phyloP scores from a whole-genome alignment of 1,284 basidiomycete genomes.

The Ceratobasidium theobromae region DNA sequence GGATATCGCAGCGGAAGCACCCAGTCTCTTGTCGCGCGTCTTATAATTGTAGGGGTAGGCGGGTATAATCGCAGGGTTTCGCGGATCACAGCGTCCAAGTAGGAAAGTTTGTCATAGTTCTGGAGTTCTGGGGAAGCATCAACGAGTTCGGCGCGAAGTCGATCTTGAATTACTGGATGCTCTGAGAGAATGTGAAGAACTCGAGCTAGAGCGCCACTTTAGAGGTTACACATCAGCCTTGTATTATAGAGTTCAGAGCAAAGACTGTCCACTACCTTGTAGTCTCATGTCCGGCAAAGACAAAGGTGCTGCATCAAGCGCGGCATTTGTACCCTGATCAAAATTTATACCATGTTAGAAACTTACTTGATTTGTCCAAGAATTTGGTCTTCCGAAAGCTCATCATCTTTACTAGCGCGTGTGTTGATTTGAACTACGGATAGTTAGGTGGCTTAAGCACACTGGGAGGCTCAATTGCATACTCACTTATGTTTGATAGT shows the following conservation, averaged over 20 bases:
- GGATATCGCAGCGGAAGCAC: slow-evolving; percentile 1
- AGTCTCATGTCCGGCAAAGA: slow-evolving; percentile 21
- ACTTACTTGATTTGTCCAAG: slow-evolving; percentile 19
- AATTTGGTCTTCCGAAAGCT: slow-evolving; percentile 18
- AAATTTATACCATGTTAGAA: no score
- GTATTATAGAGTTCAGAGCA: background rate
- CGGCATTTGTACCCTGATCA: background rate
- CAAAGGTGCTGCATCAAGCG: background rate
- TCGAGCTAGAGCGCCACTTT: background rate
- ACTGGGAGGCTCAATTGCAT: background rate
- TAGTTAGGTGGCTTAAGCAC: background rate
- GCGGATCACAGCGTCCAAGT: slow-evolving; percentile 8
- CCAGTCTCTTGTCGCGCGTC: background rate
- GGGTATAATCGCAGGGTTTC: slow-evolving; percentile 5
- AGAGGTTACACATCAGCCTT: background rate
- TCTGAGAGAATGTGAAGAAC: slow-evolving; percentile 18
- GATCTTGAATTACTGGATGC: background rate
- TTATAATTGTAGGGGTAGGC: background rate
- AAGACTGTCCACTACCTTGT: background rate
- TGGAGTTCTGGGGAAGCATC: background rate
- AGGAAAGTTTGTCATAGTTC: background rate
- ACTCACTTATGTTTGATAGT: background rate
- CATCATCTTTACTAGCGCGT: slow-evolving; percentile 1
- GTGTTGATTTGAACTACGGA: slow-evolving; percentile 1
- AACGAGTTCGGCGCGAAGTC: background rate